phyloP scores from a whole-genome alignment of 306 rosid species.

The Pterocarpus macrocarpus region DNA sequence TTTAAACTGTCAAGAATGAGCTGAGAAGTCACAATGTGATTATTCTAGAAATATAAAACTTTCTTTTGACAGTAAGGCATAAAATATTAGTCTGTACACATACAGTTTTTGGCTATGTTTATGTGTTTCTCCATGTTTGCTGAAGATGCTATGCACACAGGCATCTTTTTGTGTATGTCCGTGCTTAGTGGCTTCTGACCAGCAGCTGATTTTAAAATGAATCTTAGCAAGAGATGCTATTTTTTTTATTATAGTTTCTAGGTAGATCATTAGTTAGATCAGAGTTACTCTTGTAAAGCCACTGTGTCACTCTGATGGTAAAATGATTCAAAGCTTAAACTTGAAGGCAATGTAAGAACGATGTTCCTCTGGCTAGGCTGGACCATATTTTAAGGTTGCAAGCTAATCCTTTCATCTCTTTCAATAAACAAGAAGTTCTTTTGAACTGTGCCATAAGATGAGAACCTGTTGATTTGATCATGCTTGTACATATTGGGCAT shows the following conservation, averaged over 20 bases:
- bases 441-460: slow-evolving; percentile 8
- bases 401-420: not conserved
- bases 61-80: not conserved
- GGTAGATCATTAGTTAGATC: slow-evolving; percentile 3
- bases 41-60: slow-evolving; percentile 16
- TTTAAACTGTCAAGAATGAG: slow-evolving; percentile 21
- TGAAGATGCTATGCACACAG: slow-evolving; percentile 1
- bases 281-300: not conserved
- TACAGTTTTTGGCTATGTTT: slow-evolving; percentile 8
- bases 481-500: slow-evolving; percentile 11
- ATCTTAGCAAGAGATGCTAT: slow-evolving; percentile 28
- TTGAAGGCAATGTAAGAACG: slow-evolving; percentile 26
- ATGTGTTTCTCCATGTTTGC: slow-evolving; percentile 27
- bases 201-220: slow-evolving; percentile 29
- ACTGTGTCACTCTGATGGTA: slow-evolving; percentile 7
- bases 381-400: slow-evolving; percentile 26
- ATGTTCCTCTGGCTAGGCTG: not conserved
- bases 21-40: slow-evolving; percentile 8
- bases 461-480: not conserved
- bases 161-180: slow-evolving; percentile 5
- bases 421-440: not conserved
- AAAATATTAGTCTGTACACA: not conserved
- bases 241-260: slow-evolving; percentile 25
- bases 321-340: slow-evolving; percentile 25
- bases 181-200: slow-evolving; percentile 20